Conservation (phyloP, 2,329 filamentous ascomycete species). For the Aspergillus sclerotialis region DNA sequence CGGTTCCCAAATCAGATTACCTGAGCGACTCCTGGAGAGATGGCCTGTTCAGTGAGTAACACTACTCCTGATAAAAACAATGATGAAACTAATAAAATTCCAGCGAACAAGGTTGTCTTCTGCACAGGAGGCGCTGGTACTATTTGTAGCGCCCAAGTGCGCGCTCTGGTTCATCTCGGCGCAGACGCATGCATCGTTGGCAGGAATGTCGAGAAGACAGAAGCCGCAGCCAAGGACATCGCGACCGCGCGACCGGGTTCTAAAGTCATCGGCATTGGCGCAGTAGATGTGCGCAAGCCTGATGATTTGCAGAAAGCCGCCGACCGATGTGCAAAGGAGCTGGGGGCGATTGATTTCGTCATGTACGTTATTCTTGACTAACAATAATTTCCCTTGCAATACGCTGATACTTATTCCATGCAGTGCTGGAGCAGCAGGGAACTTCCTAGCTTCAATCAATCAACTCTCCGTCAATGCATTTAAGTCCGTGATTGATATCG, state of each 20-base stretch:
- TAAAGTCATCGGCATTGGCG: conserved; percentile 80
- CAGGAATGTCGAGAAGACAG: conserved; percentile 81
- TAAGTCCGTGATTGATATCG: conserved; percentile 93
- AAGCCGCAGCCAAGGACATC: conserved; percentile 71
- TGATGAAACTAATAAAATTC: no score
- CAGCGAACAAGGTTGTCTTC: conserved; percentile 83
- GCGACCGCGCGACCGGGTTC: conserved; percentile 69
- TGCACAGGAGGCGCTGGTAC: conserved; percentile 90
- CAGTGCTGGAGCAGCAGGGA: conserved; percentile 88
- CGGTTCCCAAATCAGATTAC: conserved; percentile 65
- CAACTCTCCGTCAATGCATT: conserved; percentile 83
- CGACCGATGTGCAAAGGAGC: conserved; percentile 69
- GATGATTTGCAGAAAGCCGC: conserved; percentile 65
- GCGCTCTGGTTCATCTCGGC: conserved; percentile 82
- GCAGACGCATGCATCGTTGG: conserved; percentile 93
- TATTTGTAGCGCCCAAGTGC: conserved; percentile 90
- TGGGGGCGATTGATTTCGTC: conserved; percentile 85
- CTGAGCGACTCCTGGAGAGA: conserved; percentile 79
- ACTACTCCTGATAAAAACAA: no score
- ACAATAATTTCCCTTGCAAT: neutral
- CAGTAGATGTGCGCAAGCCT: conserved; percentile 64
- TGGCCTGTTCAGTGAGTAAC: conserved; percentile 68
- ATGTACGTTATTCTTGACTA: conserved; percentile 51
- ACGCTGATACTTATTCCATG: conserved; percentile 8
- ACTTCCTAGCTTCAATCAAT: conserved; percentile 82